Evolutionary conservation across 495 filamentous ascomycete species (phyloP), one percentile per base, ranked within the genome.

Genomic region (Bryoglossum gracile): DNA sequence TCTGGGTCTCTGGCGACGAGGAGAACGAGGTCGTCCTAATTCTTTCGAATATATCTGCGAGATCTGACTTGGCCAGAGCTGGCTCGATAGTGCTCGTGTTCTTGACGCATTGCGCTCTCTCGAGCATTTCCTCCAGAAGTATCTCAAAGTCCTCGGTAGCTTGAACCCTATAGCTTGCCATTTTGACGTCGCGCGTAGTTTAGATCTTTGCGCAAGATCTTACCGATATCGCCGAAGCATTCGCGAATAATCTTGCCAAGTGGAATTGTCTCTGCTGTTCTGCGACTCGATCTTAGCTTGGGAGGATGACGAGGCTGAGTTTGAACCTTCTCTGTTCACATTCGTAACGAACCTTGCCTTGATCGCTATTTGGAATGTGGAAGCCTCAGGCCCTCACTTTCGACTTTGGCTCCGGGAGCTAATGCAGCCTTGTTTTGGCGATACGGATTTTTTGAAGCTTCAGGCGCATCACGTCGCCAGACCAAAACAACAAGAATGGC

Each of bases 51-150:
- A 74, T 57, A 43, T 76, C 67, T 16, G 65, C 62, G 35, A 88
- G 72, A 56, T 80, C 72, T 32, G 71, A 63, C 51, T 83, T 77
- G 11, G 75, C 76, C 58, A 98, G 72, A 8, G 87, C 78, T 21
- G 88, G 89, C 54, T 96, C 88, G 53, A 95, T 81, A 11, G 77
- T 71, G 23, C 71, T 68, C 51, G 74, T 71, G 2, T 72, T 69
- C 66, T 94, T 94, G 46, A 83, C 61, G 25, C 73, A 55, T 34
- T 75, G 72, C 51, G 86, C 87, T 54, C 71, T 77, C 26, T 70
- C 60, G 36, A 95, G 70, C 22, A 94, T 76, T 25, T 73, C 62
- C 41, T 75, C 65, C 11, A 95, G 67, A 26, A 81, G 66, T 26
- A 55, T 54, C 46, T 66, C 73, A 54, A 83, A 79, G 23, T 68